Conservation (phyloP, 2,329 filamentous ascomycete genomes). For the Capronia coronata region DNA sequence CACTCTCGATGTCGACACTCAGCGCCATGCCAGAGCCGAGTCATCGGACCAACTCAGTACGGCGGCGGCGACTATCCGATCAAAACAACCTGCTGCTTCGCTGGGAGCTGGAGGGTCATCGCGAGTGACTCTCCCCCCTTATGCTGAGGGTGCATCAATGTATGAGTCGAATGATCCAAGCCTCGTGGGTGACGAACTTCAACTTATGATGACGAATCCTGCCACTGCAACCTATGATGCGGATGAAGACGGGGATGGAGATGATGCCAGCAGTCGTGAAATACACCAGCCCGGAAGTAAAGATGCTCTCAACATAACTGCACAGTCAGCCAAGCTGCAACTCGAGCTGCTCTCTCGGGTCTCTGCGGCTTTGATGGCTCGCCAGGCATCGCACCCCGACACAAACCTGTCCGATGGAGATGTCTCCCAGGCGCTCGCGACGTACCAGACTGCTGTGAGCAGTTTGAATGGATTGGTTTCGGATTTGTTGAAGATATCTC, state of each 20-base stretch:
- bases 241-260: conserved; percentile 66
- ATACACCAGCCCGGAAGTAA: conserved; percentile 64
- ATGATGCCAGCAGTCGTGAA: conserved; percentile 73
- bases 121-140: conserved; percentile 45
- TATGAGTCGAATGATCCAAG: conserved; percentile 54
- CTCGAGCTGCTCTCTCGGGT: conserved; percentile 84
- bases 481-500: conserved; percentile 83
- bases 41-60: conserved; percentile 39
- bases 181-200: conserved; percentile 44
- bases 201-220: conserved; percentile 44
- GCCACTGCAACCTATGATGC: conserved; percentile 50
- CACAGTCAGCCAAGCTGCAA: conserved; percentile 87
- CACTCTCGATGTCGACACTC: conserved; percentile 64
- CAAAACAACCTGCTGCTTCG: conserved; percentile 33
- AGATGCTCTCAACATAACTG: conserved; percentile 94
- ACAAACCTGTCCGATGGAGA: conserved; percentile 69
- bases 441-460: conserved; percentile 83
- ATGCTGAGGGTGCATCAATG: conserved; percentile 50
- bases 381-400: conserved; percentile 58
- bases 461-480: conserved; percentile 79
- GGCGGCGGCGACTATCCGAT: conserved; percentile 32
- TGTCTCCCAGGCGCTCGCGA: conserved; percentile 68
- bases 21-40: conserved; percentile 74
- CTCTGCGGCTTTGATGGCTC: conserved; percentile 50
- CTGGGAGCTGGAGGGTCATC: conserved; percentile 37